Base-by-base conservation (phyloP, 2,329 filamentous ascomycete genomes). In the Penicillium sp. region DNA sequence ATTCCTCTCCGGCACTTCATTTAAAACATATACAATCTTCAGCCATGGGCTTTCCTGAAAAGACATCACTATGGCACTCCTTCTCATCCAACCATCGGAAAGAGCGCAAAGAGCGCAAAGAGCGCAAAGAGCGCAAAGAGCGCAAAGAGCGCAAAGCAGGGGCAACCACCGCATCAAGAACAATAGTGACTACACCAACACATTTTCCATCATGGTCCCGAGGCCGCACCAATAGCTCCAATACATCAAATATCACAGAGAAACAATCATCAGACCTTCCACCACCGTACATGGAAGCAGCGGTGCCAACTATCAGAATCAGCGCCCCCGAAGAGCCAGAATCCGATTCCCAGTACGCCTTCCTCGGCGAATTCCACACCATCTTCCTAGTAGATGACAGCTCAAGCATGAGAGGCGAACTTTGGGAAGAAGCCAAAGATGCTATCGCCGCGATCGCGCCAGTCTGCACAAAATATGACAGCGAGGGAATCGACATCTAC, bases 321-420 rank as follows among this genome's bases (percentile, higher is more conserved):
- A 53, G 73, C 74, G 12, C 71, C 72, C 38, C 70, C 68, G 23
- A 61, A 68, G 49, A 61, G 64, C 88, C 91, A 66, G 50, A 36
- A 12, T 36, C 50, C 17, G 50, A 53, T 25, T 53, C 50, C 6
- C 83, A 81, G 2, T 94, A 90, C 70, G 83, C 86, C 2, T 96
- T 96, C 71, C 85, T 97, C 6, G 73, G 77, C 42, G 81, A 81
- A 17, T 97, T 96, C 71, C 91, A 97, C 76, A 97, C 92, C 33
- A 77, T 93, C 55, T 93, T 97, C 72, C 77, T 97, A 1, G 91
- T 97, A 70, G 93, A 97, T 71, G 93, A 97, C 78, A 92, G 88
- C n/a, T 85, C 86, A 6, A 93, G 89, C 66, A 97, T 97, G 93
- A 79, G 80, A 1, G 90, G 89, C 17, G 70, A 78, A n/a, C 83